phyloP scores from a whole-genome alignment of 2,329 filamentous ascomycete genomes.

The Hansfordia pulvinata region DNA sequence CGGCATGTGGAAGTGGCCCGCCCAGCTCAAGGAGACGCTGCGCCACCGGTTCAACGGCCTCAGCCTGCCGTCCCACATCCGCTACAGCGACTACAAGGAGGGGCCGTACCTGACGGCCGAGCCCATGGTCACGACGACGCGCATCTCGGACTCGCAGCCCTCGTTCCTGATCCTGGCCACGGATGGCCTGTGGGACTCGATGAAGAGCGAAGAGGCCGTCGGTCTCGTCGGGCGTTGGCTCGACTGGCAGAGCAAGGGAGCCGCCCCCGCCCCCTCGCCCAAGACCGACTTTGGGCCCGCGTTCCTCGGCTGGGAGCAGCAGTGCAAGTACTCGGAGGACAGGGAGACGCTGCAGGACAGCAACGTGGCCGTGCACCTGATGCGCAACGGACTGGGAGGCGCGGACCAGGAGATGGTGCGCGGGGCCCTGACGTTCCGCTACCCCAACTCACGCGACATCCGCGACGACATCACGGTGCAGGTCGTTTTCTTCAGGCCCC shows the following conservation, averaged over 20 bases:
- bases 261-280: constrained; percentile 10
- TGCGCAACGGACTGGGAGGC: constrained; percentile 70
- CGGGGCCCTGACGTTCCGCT: constrained; percentile 56
- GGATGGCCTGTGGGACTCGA: constrained; percentile 53
- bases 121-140: constrained; percentile 46
- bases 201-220: constrained; percentile 43
- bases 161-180: constrained; percentile 54
- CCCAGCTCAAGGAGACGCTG: constrained; percentile 28
- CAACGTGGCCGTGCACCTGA: constrained; percentile 69
- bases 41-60: constrained; percentile 32
- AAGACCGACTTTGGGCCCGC: constrained; percentile 9
- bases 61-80: constrained; percentile 19
- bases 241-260: constrained; percentile 14
- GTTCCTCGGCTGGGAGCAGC: constrained; percentile 10
- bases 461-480: constrained; percentile 72
- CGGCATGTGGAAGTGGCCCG: constrained; percentile 52
- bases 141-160: constrained; percentile 28
- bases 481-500: constrained; percentile 53
- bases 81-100: constrained; percentile 29
- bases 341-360: constrained; percentile 67
- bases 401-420: constrained; percentile 60
- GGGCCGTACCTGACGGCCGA: constrained; percentile 58
- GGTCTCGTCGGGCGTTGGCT: constrained; percentile 42
- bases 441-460: constrained; percentile 48
- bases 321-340: constrained; percentile 25